phyloP scores from a whole-genome alignment of 805 yeast genomes.

The Groenewaldozyma salmanticensis region DNA sequence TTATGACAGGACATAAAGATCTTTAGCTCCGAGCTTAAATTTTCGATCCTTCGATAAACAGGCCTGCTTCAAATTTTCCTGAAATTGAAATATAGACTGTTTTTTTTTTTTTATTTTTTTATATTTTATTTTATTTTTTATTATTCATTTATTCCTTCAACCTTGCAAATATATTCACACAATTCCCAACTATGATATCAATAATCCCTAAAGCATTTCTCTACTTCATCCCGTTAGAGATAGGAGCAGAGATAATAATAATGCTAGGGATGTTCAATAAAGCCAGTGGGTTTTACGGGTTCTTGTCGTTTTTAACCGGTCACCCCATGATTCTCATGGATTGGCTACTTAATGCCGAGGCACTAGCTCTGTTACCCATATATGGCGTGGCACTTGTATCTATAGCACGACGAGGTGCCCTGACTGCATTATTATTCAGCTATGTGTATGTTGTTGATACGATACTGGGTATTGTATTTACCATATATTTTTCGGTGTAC shows the following conservation, averaged over 20 bases:
- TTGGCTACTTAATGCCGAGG: conserved; percentile 65
- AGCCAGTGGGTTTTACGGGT: conserved; percentile 81
- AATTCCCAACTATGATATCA: conserved; percentile 14
- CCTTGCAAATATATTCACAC: too few relatives aligned
- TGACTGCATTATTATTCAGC: conserved; percentile 54
- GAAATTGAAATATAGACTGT: too few relatives aligned
- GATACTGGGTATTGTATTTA: conserved; percentile 52
- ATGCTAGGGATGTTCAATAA: conserved; percentile 75
- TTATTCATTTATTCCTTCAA: background rate
- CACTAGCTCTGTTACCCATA: conserved; percentile 53
- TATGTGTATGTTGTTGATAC: conserved; percentile 62
- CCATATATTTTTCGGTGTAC: conserved; percentile 58
- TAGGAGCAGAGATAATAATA: conserved; percentile 77
- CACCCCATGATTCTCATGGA: conserved; percentile 77
- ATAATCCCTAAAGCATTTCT: conserved; percentile 43
- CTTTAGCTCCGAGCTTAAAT: too few relatives aligned
- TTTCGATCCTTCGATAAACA: too few relatives aligned
- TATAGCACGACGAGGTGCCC: conserved; percentile 45
- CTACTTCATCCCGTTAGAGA: conserved; percentile 65
- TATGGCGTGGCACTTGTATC: conserved; percentile 49
- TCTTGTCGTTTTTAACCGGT: conserved; percentile 74
- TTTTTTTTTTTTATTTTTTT: too few relatives aligned
- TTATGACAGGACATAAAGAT: too few relatives aligned
- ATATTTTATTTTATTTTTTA: too few relatives aligned
- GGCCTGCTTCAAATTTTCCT: too few relatives aligned